Evolutionary conservation across 1,139 yeast species (phyloP).

Genomic region (Yamadazyma trypodendri): DNA sequence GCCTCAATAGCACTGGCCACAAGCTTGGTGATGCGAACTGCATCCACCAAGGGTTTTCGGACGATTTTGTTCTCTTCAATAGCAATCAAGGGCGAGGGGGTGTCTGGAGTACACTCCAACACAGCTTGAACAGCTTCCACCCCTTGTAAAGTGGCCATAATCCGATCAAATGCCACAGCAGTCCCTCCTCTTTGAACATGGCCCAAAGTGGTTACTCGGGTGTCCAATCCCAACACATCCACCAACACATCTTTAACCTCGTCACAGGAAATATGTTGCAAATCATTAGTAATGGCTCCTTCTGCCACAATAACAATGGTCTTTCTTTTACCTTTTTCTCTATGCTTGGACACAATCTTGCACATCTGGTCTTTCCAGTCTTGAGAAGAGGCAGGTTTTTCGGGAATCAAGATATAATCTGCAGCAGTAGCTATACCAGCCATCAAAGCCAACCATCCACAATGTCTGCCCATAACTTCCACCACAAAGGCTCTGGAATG

Average conservation of each 20-base stretch:
- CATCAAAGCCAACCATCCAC: slow-evolving; percentile 98
- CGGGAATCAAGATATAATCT: slow-evolving; percentile 91
- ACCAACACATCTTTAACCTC: slow-evolving; percentile 80
- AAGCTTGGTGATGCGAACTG: slow-evolving; percentile 79
- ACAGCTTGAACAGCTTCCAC: slow-evolving; percentile 96
- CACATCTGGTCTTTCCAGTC: slow-evolving; percentile 82
- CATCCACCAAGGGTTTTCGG: slow-evolving; percentile 81
- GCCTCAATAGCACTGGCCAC: slow-evolving; percentile 83
- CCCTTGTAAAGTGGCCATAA: slow-evolving; percentile 92
- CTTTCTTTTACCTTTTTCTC: slow-evolving; percentile 85
- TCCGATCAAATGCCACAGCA: slow-evolving; percentile 90
- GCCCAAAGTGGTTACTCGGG: slow-evolving; percentile 92
- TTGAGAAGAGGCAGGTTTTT: slow-evolving; percentile 62
- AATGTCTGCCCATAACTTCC: slow-evolving; percentile 98
- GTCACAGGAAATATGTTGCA: slow-evolving; percentile 76
- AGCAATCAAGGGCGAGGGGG: slow-evolving; percentile 95
- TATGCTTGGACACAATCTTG: slow-evolving; percentile 67
- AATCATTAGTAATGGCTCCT: slow-evolving; percentile 87
- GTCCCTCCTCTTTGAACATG: slow-evolving; percentile 99
- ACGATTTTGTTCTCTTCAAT: slow-evolving; percentile 83
- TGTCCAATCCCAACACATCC: slow-evolving; percentile 75
- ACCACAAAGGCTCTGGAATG: slow-evolving; percentile 97
- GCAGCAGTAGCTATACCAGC: slow-evolving; percentile 96
- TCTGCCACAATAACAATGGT: slow-evolving; percentile 96
- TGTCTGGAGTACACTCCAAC: slow-evolving; percentile 79